Percentiles rank a stretch among this genome's conserved stretches.
Conservation (phyloP, 108 stramenopile genomes). For the Nitzschia sp. region DNA sequence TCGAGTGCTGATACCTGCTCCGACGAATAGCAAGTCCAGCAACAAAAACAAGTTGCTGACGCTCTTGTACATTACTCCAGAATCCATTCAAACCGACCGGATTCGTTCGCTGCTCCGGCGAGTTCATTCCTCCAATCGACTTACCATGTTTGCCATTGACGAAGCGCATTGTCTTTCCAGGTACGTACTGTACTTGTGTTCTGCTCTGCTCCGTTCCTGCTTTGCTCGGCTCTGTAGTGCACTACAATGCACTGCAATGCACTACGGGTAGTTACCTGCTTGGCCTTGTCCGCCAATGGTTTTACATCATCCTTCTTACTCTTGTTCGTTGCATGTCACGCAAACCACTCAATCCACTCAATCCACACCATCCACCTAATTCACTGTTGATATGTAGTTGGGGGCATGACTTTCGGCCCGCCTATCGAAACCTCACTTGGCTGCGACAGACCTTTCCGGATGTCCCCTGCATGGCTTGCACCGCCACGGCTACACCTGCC, state of each 20-base stretch:
- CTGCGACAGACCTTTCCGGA: constrained; percentile 78
- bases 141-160: constrained; percentile 90
- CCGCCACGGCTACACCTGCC: constrained; percentile 92
- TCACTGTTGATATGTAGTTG: constrained; percentile 53
- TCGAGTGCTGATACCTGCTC: constrained; percentile 36
- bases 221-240: no score
- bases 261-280: no score
- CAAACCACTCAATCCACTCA: neutral
- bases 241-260: no score
- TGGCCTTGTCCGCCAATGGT: no score
- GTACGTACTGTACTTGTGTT: constrained; percentile 7
- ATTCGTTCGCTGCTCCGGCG: constrained; percentile 64
- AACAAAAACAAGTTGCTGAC: constrained; percentile 35
- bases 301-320: neutral
- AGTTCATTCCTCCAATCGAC: constrained; percentile 61
- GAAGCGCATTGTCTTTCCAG: constrained; percentile 95
- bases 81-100: constrained; percentile 79
- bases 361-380: neutral
- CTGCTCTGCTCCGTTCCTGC: neutral
- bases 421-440: constrained; percentile 62
- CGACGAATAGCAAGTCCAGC: constrained; percentile 16
- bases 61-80: constrained; percentile 95
- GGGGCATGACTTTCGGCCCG: constrained; percentile 94
- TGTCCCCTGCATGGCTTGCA: constrained; percentile 82
- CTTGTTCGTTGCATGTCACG: neutral